Evolutionary conservation across 2,329 filamentous ascomycete genomes (phyloP).

Genomic region (Talaromyces sp.): DNA sequence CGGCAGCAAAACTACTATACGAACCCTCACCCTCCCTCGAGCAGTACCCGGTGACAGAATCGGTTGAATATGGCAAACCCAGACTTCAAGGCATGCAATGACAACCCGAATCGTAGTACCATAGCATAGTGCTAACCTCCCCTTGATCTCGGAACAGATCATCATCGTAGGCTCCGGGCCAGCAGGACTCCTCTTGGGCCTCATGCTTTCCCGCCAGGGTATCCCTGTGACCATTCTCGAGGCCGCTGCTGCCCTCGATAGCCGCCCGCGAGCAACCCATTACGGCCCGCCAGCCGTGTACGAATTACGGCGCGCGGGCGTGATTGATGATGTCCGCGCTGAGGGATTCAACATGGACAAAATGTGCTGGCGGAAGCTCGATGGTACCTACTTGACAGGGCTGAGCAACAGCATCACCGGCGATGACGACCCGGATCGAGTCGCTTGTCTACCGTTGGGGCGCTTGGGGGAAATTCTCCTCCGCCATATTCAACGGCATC

Average conservation of each 20-base stretch:
- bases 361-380: slow-evolving; percentile 41
- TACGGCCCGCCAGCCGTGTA: background rate
- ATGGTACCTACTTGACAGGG: slow-evolving; percentile 25
- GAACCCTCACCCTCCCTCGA: too few species aligned
- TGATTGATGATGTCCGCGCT: slow-evolving; percentile 6
- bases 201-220: background rate
- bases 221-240: background rate
- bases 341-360: slow-evolving; percentile 19
- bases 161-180: background rate
- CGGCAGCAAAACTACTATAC: too few species aligned
- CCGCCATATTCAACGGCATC: slow-evolving; percentile 27
- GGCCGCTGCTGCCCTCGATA: background rate
- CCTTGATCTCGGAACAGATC: too few species aligned
- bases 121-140: too few species aligned
- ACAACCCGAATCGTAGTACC: too few species aligned
- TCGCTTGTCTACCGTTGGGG: slow-evolving; percentile 42
- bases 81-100: too few species aligned
- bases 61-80: too few species aligned
- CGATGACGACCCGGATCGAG: slow-evolving; percentile 25
- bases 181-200: background rate
- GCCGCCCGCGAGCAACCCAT: background rate
- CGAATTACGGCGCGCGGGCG: background rate
- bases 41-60: too few species aligned
- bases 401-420: slow-evolving; percentile 18
- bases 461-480: slow-evolving; percentile 38